Evolutionary conservation across 345 rosid species (phyloP), one percentile per base, ranked within the genome.

Genomic region (Trapa bicornis): DNA sequence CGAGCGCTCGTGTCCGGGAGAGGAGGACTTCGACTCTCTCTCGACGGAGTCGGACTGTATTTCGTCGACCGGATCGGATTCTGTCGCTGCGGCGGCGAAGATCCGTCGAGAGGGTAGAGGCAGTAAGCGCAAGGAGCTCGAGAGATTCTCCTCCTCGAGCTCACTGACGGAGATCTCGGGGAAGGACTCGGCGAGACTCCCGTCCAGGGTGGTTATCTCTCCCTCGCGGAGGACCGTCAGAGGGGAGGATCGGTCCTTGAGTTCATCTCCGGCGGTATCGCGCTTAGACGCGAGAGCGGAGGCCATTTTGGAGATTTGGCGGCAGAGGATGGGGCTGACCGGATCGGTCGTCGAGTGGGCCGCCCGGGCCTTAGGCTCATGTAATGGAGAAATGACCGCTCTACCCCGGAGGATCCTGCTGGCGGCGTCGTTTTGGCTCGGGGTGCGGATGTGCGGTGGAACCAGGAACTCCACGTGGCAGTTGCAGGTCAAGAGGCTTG

Each of bases 351-450:
- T 72, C 12, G 64, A 74, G n/a, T 33, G 35, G 37, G 83, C 82
- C 22, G 15, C 56, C 7, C 66, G 56, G 2, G 85, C 78, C 62
- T 2, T 83, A 68, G 72, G 57, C 45, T 32, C 72, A 43, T 74
- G 76, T 67, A 13, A 14, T 67, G 80, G 67, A 50, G 66, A 67
- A 39, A 17, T 70, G 67, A 65, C 62, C 65, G 65, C 16, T 13
- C 1, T 75, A 72, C 82, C 85, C 12, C 48, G 67, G 29, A 58
- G 83, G 53, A 72, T 74, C 50, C 63, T 72, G 68, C 61, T 74
- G 3, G 83, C 87, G 58, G 80, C 79, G 66, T 65, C 85, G 74
- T 79, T 81, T 71, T 83, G 83, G 87, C 15, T 74, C 41, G 85
- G 77, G 42, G 35, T 81, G 74, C 72, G 73, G 64, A 37, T 50